Percentiles rank a stretch among this genome's conserved stretches.
phyloP scores from a whole-genome alignment of 495 filamentous ascomycete genomes.

The Haplographium delicatum region DNA sequence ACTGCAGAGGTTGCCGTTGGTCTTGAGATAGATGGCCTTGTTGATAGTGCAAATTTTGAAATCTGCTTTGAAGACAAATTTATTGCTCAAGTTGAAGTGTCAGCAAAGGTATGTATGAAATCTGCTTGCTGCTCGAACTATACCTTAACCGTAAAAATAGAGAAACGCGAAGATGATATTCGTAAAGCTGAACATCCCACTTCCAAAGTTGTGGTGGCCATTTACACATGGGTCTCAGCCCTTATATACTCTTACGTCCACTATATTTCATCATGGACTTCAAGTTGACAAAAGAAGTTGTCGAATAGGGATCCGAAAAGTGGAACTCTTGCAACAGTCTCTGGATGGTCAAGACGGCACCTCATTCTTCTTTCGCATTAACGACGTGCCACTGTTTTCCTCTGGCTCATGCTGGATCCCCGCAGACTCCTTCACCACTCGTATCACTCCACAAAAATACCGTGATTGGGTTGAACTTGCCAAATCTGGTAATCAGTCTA shows the following conservation, averaged over 20 bases:
- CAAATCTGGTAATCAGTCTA: not conserved
- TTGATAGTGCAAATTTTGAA: constrained; percentile 19
- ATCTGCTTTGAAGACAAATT: constrained; percentile 33
- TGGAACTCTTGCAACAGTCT: not conserved
- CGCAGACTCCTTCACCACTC: not conserved
- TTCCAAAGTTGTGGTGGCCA: constrained; percentile 2
- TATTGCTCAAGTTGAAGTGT: constrained; percentile 40
- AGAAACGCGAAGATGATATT: not conserved
- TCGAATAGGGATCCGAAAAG: not conserved
- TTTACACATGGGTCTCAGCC: constrained; percentile 1
- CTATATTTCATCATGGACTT: constrained; percentile 10
- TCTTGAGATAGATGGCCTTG: constrained; percentile 27
- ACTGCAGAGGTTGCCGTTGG: constrained; percentile 21
- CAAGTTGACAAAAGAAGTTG: constrained; percentile 43
- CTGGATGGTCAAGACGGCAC: not conserved
- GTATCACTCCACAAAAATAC: not conserved
- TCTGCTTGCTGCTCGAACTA: constrained; percentile 28
- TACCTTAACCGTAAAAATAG: no score
- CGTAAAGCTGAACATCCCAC: not conserved
- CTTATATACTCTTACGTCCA: constrained; percentile 31
- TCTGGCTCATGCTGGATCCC: constrained; percentile 5
- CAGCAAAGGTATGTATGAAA: no score
- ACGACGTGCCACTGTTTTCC: not conserved
- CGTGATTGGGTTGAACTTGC: no score
- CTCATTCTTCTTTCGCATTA: constrained; percentile 1